A percentile compares a stretch with the other conserved stretches of the same genome.
These are phyloP conservation scores for Gastrodia elata DNA, from an alignment of 106 monocot genomes.

Conservation along the genomic window DNA sequence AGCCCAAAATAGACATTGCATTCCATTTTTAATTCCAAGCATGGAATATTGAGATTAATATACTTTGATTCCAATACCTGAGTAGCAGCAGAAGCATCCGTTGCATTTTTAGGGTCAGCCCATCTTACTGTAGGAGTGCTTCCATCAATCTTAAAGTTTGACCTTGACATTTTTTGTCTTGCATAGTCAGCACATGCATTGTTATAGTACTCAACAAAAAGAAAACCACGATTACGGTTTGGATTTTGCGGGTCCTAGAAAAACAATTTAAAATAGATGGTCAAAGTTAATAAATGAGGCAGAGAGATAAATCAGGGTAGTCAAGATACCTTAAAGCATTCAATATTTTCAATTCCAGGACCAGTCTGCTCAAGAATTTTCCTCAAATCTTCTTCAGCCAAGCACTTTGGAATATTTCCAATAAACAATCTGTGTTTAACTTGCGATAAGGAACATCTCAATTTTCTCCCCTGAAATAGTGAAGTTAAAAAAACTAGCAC, in stretches of 20 bases:
- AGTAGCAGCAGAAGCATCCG: slow-evolving; percentile 69
- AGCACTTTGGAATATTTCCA: slow-evolving; percentile 89
- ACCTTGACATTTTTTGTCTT: slow-evolving; percentile 60
- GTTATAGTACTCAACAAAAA: slow-evolving; percentile 94
- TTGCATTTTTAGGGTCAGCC: slow-evolving; percentile 81
- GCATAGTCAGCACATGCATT: slow-evolving; percentile 97
- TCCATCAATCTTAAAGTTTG: slow-evolving; percentile 79
- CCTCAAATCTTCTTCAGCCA: slow-evolving; percentile 77
- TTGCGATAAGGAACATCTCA: slow-evolving; percentile 93
- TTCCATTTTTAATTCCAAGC: too few species aligned
- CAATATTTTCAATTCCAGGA: slow-evolving; percentile 91
- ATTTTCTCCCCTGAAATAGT: slow-evolving; percentile 58
- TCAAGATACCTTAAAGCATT: slow-evolving; percentile 79
- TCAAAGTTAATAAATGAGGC: background rate
- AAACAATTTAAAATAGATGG: slow-evolving; percentile 6
- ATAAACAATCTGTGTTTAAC: slow-evolving; percentile 83
- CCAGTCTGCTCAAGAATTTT: slow-evolving; percentile 71
- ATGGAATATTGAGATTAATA: too few species aligned
- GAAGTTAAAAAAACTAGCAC: background rate
- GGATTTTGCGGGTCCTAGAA: slow-evolving; percentile 81
- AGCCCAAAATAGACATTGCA: too few species aligned
- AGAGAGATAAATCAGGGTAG: background rate
- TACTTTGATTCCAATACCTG: too few species aligned
- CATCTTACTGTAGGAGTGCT: slow-evolving; percentile 67
- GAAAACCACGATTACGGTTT: slow-evolving; percentile 72